Conservation (phyloP, 257 asterid species). For the Capsicum pubescens region DNA sequence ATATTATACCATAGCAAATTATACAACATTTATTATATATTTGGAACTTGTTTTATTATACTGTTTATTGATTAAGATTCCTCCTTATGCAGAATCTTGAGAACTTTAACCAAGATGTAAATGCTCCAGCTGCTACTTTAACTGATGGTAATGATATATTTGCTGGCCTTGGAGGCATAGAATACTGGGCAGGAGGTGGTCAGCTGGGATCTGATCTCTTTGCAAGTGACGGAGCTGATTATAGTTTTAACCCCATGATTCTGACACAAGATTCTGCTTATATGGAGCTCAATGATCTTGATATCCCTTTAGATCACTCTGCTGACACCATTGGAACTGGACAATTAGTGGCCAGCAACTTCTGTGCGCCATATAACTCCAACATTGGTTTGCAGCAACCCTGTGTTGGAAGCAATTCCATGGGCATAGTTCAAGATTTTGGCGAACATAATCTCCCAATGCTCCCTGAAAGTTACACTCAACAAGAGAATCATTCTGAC, state of each 20-base stretch:
- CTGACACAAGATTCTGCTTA: slow-evolving; percentile 42
- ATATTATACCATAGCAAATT: neutral
- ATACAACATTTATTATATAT: neutral
- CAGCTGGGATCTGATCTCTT: slow-evolving; percentile 37
- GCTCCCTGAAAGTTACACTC: slow-evolving; percentile 36
- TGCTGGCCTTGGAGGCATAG: slow-evolving; percentile 49
- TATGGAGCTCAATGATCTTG: slow-evolving; percentile 71
- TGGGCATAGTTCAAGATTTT: slow-evolving; percentile 36
- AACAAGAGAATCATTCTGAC: slow-evolving; percentile 34
- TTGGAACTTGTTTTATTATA: neutral
- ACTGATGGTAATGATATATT: slow-evolving; percentile 48
- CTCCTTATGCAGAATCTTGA: slow-evolving; percentile 37
- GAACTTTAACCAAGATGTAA: slow-evolving; percentile 30
- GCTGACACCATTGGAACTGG: slow-evolving; percentile 34
- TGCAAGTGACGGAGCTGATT: slow-evolving; percentile 33
- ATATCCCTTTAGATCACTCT: slow-evolving; percentile 47
- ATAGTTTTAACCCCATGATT: slow-evolving; percentile 32
- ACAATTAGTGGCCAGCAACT: slow-evolving; percentile 31
- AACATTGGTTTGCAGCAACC: slow-evolving; percentile 25
- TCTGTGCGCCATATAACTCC: slow-evolving; percentile 36
- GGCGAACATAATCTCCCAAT: slow-evolving; percentile 31
- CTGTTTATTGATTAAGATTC: neutral
- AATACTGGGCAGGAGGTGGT: slow-evolving; percentile 36
- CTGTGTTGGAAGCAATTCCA: slow-evolving; percentile 31
- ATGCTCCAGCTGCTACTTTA: slow-evolving; percentile 8